Evolutionary conservation across 306 rosid species (phyloP), one percentile per base, ranked within the genome.

Genomic region (Pterocarpus macrocarpus): DNA sequence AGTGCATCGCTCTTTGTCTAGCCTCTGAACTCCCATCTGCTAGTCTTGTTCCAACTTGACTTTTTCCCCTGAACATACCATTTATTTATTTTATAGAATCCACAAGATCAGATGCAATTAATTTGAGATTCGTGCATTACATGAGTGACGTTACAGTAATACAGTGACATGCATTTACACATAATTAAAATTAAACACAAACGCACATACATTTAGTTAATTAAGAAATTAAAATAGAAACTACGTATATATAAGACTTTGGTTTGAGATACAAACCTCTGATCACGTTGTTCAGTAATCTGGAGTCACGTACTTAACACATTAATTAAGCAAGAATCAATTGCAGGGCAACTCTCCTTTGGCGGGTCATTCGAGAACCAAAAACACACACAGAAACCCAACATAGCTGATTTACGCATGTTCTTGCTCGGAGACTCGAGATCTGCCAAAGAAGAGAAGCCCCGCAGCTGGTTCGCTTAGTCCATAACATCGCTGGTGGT

Each of bases 261-360:
- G 16, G 17, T 14, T 76, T 33, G 12, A 63, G 41, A 57, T 32
- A 38, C 53, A 35, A 62, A 82, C 85, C 73, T 76, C 16, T 4
- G 41, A 45, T 56, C 8, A 39, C 12, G 58, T 35, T 66, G n/a
- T 8, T 69, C 13, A 12, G 22, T 45, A 30, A 69, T 17, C 1
- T 14, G n/a, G 12, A 45, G 35, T 2, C 57, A 3, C 57, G 4
- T 2, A 50, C 17, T 13, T 50, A 0, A 2, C 32, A 53, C 0
- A 47, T 5, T 2, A 6, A 86, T 78, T 83, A 90, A 91, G 91
- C 94, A 83, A 77, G 70, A 87, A 86, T 62, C 80, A 88, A 81
- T 81, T 61, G 77, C 73, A 87, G 97, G 97, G 92, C 94, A 91
- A 91, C 97, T 93, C 97, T 93, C 90, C 93, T 91, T 93, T 93